phyloP scores from a whole-genome alignment of 1,284 basidiomycete species.

The Rhodofomes roseus region DNA sequence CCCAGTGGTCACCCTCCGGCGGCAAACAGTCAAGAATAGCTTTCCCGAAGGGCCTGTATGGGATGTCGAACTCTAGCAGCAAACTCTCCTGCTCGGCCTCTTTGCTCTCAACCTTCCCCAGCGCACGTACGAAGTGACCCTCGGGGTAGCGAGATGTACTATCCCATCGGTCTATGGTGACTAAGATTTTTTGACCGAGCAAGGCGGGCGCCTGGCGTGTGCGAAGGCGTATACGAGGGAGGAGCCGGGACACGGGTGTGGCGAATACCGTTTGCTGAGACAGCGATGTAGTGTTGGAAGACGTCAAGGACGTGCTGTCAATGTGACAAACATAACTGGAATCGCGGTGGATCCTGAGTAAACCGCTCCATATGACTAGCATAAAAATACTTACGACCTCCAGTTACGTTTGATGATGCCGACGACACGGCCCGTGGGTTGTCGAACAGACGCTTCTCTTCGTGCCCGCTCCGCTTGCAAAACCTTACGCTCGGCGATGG shows the following conservation, averaged over 20 bases:
- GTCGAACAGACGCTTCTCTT: conserved; percentile 49
- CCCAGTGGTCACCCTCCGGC: conserved; percentile 87
- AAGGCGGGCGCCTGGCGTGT: conserved; percentile 92
- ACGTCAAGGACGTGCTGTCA: conserved; percentile 84
- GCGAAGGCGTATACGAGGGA: conserved; percentile 92
- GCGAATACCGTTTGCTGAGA: conserved; percentile 94
- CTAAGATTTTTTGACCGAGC: conserved; percentile 92
- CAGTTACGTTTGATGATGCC: conserved; percentile 95
- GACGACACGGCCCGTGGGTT: conserved; percentile 91
- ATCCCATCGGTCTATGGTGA: conserved; percentile 94
- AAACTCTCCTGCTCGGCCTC: conserved; percentile 96
- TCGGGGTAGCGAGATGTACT: conserved; percentile 89
- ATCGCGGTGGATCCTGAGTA: conserved; percentile 2
- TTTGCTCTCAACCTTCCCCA: conserved; percentile 91
- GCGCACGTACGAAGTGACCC: conserved; percentile 93
- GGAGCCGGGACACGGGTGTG: conserved; percentile 86
- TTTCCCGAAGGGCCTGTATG: conserved; percentile 94
- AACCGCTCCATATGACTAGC: neutral
- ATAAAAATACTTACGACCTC: conserved; percentile 64
- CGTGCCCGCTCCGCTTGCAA: conserved; percentile 38
- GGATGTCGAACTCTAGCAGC: conserved; percentile 94
- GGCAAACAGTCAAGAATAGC: conserved; percentile 94
- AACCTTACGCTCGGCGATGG: conserved; percentile 47
- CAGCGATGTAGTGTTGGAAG: conserved; percentile 74
- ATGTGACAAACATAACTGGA: conserved; percentile 92